phyloP scores from a whole-genome alignment of 2,329 filamentous ascomycete genomes.

The Ampelomyces quisqualis region DNA sequence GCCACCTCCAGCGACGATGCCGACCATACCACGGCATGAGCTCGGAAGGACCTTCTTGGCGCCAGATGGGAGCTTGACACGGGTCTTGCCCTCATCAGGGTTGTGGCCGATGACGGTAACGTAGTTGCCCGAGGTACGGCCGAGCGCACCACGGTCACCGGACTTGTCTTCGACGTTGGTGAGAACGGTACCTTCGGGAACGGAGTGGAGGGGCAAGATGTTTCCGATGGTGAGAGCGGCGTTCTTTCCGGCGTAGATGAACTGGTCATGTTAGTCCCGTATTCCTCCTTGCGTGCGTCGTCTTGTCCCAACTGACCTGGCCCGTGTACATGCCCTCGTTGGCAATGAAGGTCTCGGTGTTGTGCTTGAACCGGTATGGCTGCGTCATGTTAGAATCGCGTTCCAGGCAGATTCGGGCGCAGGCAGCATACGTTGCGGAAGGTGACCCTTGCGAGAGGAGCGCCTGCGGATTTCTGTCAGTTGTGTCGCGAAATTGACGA shows the following conservation, averaged over 20 bases:
- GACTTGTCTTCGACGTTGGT: constrained; percentile 99
- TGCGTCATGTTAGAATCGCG: too few species aligned
- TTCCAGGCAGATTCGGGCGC: too few species aligned
- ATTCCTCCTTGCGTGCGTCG: constrained; percentile 1
- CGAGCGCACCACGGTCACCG: constrained; percentile 93
- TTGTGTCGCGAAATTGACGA: constrained; percentile 11
- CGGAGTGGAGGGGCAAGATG: constrained; percentile 87
- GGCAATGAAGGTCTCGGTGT: constrained; percentile 99
- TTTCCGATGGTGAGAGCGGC: constrained; percentile 95
- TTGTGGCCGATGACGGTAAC: constrained; percentile 64
- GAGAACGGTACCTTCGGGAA: constrained; percentile 98
- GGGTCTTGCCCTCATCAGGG: constrained; percentile 86
- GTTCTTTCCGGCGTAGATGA: constrained; percentile 99
- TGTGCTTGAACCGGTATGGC: constrained; percentile 96
- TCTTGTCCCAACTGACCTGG: constrained; percentile 56
- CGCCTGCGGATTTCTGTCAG: constrained; percentile 33
- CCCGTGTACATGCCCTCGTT: constrained; percentile 99
- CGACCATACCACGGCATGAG: constrained; percentile 94
- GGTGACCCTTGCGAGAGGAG: constrained; percentile 91
- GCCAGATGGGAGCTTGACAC: constrained; percentile 97
- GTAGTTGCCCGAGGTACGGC: constrained; percentile 98
- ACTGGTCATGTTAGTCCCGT: constrained; percentile 47
- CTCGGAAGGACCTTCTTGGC: constrained; percentile 99
- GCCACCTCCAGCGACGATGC: constrained; percentile 98
- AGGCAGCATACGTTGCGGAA: constrained; percentile 71